Percentiles rank a stretch among this genome's conserved stretches.
phyloP scores from a whole-genome alignment of 139 green algal genomes.

The Diplosphaera chodatii region DNA sequence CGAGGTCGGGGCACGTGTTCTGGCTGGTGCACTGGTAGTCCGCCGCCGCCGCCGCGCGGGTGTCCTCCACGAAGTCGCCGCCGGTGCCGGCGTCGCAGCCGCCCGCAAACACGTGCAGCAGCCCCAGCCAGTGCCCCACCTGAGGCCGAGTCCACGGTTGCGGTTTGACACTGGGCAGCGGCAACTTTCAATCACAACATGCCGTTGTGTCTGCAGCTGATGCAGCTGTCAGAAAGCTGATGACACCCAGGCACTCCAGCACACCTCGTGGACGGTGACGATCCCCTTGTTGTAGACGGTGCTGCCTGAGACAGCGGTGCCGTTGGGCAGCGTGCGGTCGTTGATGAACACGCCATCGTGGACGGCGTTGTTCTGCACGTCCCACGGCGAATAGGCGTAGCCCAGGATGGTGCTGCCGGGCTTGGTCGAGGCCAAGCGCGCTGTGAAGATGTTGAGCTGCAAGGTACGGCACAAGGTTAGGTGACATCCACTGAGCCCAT shows the following conservation, averaged over 20 bases:
- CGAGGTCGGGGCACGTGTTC: background rate
- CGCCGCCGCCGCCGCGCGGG: no score
- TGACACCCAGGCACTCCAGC: no score
- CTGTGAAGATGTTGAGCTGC: background rate
- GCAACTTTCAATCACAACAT: no score
- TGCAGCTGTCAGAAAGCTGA: no score
- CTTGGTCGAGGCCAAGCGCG: background rate
- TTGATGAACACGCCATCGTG: background rate
- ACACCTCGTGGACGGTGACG: background rate
- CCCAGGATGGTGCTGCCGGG: background rate
- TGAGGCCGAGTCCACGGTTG: no score
- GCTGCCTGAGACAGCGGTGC: background rate
- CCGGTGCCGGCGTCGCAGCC: background rate
- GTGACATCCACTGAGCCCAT: no score
- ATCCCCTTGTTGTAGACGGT: background rate
- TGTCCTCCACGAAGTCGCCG: background rate
- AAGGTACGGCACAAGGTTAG: no score
- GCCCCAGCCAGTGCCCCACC: background rate
- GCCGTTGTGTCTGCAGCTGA: no score
- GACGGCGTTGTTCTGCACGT: background rate
- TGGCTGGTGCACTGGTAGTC: background rate
- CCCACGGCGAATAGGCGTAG: background rate
- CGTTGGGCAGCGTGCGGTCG: background rate
- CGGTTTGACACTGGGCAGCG: no score
- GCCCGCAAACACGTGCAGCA: background rate